Evolutionary conservation across 2,329 filamentous ascomycete species (phyloP).

Genomic region (Thielaviopsis ethacetica): DNA sequence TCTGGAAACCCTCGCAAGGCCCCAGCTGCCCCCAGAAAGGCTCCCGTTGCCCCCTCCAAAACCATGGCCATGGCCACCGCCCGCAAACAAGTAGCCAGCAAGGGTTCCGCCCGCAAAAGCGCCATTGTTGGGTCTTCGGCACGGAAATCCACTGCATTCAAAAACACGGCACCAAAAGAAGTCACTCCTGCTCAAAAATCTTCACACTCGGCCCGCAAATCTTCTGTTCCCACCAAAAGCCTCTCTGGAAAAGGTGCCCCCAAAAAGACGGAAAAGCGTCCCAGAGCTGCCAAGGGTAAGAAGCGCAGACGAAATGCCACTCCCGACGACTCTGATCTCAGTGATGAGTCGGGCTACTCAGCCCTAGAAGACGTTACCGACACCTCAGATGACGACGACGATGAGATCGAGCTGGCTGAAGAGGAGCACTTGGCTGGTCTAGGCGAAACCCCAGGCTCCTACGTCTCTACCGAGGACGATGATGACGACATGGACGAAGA

Average conservation of each 20-base stretch:
- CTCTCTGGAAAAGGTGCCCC: not conserved
- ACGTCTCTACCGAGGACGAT: constrained; percentile 24
- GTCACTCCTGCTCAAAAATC: not conserved
- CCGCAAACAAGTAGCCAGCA: constrained; percentile 10
- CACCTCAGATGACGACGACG: constrained; percentile 61
- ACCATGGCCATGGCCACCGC: not conserved
- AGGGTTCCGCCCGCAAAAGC: constrained; percentile 4
- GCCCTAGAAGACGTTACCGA: constrained; percentile 68
- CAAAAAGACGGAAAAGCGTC: constrained; percentile 4
- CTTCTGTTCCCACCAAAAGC: not conserved
- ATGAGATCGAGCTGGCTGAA: constrained; percentile 62
- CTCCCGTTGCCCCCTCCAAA: constrained; percentile 1
- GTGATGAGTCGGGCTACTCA: constrained; percentile 56
- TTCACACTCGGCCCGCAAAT: not conserved
- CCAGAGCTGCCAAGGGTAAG: not conserved
- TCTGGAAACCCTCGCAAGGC: constrained; percentile 6
- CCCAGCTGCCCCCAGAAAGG: constrained; percentile 4
- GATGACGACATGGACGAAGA: constrained; percentile 25
- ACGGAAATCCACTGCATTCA: constrained; percentile 1
- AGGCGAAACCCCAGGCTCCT: constrained; percentile 22
- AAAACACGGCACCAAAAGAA: constrained; percentile 1
- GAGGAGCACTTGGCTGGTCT: constrained; percentile 52
- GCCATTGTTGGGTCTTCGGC: not conserved
- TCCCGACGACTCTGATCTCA: constrained; percentile 40
- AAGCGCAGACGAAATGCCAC: constrained; percentile 21